Percentiles rank a stretch among this genome's conserved stretches.
These are phyloP conservation scores for Carex parvula DNA, from an alignment of 176 grass and related monocot species.

Conservation along the genomic window DNA sequence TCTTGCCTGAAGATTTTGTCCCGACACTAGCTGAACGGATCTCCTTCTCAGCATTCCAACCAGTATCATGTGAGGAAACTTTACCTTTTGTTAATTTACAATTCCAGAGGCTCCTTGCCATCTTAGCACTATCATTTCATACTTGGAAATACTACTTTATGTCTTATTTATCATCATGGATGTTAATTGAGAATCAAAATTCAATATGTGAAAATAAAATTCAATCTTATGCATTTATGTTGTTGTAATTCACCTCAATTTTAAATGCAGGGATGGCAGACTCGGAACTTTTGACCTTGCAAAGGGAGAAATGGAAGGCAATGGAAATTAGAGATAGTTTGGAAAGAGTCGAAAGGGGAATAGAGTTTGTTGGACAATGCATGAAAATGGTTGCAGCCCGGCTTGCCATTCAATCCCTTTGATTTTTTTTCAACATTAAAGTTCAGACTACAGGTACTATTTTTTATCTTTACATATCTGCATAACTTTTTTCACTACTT, in stretches of 20 bases:
- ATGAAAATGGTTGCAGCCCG: constrained; percentile 78
- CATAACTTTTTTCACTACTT: constrained; percentile 3
- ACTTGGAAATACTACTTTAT: neutral
- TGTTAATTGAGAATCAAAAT: neutral
- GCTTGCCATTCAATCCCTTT: constrained; percentile 88
- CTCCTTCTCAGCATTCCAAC: constrained; percentile 78
- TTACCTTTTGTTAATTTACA: neutral
- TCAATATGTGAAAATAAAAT: neutral
- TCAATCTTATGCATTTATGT: neutral
- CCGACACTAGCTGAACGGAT: constrained; percentile 58
- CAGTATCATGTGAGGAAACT: constrained; percentile 65
- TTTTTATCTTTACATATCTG: neutral
- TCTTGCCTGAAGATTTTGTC: constrained; percentile 56
- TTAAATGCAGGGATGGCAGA: constrained; percentile 70
- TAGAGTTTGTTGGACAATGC: constrained; percentile 53
- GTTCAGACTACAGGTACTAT: constrained; percentile 65
- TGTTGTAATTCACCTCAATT: constrained; percentile 26
- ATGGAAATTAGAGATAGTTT: constrained; percentile 71
- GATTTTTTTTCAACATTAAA: constrained; percentile 64
- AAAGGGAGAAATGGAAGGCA: constrained; percentile 65
- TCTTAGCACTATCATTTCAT: neutral
- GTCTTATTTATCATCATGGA: neutral
- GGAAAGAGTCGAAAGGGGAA: constrained; percentile 53
- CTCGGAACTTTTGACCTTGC: constrained; percentile 54
- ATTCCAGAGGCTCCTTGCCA: neutral